phyloP scores from a whole-genome alignment of 257 asterid species.

The Lavandula angustifolia region DNA sequence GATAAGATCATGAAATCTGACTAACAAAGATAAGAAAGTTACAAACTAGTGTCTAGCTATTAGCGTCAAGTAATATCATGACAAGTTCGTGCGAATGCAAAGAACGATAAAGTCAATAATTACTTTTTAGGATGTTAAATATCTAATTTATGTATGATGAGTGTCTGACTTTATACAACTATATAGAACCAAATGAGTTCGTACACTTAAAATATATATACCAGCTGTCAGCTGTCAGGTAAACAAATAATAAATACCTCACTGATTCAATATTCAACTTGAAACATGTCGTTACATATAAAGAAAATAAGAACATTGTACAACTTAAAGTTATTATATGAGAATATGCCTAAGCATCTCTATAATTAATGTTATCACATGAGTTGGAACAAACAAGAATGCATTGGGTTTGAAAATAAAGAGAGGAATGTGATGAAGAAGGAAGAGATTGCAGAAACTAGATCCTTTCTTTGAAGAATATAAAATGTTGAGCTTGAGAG shows the following conservation, averaged over 20 bases:
- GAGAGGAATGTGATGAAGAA: background rate
- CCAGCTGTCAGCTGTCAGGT: background rate
- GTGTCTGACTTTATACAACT: background rate
- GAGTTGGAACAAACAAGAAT: constrained; percentile 18
- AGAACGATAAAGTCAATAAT: background rate
- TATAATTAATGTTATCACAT: constrained; percentile 30
- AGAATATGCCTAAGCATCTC: constrained; percentile 26
- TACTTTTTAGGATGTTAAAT: background rate
- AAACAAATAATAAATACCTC: background rate
- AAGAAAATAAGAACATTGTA: background rate
- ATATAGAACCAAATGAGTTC: background rate
- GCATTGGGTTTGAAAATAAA: background rate
- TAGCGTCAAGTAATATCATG: too few species aligned
- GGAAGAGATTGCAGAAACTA: constrained; percentile 19
- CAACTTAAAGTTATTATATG: background rate
- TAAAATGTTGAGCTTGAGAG: constrained; percentile 34
- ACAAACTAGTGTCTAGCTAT: background rate
- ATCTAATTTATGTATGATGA: background rate
- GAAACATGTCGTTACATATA: background rate
- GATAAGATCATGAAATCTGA: background rate
- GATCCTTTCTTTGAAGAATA: constrained; percentile 1
- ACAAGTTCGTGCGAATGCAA: too few species aligned
- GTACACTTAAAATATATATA: background rate
- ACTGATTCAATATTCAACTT: background rate
- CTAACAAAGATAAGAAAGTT: background rate